Conservation (phyloP, 805 yeast species). For the Yamadazyma sp. region DNA sequence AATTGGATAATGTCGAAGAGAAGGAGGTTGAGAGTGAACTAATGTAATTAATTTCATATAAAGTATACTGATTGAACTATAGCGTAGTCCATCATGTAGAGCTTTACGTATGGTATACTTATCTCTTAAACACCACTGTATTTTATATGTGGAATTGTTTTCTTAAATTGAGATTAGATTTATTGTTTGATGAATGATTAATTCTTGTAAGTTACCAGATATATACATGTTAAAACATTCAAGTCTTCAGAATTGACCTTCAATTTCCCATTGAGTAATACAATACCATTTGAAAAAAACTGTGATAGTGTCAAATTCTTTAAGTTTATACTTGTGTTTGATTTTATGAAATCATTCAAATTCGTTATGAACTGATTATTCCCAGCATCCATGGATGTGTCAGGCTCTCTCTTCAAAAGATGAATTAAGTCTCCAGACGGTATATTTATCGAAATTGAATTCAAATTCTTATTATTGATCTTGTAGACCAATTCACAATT, state of each 20-base stretch:
- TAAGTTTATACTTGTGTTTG: slow-evolving; percentile 19
- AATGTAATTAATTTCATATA: too few species aligned
- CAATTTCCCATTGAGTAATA: neutral
- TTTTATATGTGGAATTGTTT: too few species aligned
- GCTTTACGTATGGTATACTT: too few species aligned
- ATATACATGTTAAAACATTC: neutral
- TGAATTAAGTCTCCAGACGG: slow-evolving; percentile 17
- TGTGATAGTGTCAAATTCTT: slow-evolving; percentile 18
- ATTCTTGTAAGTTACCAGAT: slow-evolving; percentile 1
- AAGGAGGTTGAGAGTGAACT: too few species aligned
- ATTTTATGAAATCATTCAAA: slow-evolving; percentile 19
- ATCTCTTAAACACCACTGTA: too few species aligned
- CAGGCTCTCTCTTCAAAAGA: neutral
- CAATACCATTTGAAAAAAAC: slow-evolving; percentile 15
- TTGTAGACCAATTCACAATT: slow-evolving; percentile 10
- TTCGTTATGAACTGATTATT: too few species aligned
- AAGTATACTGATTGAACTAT: too few species aligned
- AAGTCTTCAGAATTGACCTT: neutral
- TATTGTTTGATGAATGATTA: too few species aligned
- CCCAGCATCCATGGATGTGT: slow-evolving; percentile 13
- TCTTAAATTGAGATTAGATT: too few species aligned
- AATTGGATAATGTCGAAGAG: too few species aligned
- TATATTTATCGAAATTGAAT: slow-evolving; percentile 20
- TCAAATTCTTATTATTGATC: slow-evolving; percentile 14
- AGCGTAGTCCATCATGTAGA: too few species aligned